A percentile compares a stretch with the other conserved stretches of the same genome.
Evolutionary conservation across 2,329 filamentous ascomycete species (phyloP).

Genomic region (Calycina herbarum): DNA sequence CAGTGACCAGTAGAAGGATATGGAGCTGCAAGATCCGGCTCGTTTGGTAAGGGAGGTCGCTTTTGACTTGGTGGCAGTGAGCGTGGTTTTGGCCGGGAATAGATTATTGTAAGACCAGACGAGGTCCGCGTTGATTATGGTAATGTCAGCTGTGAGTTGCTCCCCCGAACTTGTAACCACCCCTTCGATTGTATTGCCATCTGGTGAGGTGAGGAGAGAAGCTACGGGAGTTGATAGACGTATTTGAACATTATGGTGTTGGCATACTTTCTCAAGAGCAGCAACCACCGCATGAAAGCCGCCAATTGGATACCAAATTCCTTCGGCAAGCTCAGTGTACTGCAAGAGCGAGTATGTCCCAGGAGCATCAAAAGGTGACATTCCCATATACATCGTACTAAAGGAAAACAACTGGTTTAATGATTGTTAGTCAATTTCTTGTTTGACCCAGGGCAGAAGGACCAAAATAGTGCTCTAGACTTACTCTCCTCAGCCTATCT

Average conservation of each 20-base stretch:
- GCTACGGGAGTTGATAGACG: constrained; percentile 58
- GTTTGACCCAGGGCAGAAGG: no score
- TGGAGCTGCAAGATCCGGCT: constrained; percentile 67
- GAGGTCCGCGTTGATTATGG: constrained; percentile 72
- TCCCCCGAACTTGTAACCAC: constrained; percentile 60
- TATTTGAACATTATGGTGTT: constrained; percentile 62
- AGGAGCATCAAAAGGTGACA: constrained; percentile 75
- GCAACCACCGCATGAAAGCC: constrained; percentile 68
- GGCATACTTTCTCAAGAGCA: constrained; percentile 62
- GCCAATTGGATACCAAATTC: constrained; percentile 73
- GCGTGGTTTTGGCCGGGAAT: constrained; percentile 40
- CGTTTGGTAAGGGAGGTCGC: constrained; percentile 46
- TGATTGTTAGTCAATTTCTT: background rate
- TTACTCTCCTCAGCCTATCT: constrained; percentile 61
- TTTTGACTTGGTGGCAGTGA: constrained; percentile 32
- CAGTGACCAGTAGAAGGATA: constrained; percentile 76
- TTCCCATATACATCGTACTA: constrained; percentile 81
- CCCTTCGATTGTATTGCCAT: constrained; percentile 56
- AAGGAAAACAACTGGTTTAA: constrained; percentile 62
- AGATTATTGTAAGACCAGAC: constrained; percentile 74
- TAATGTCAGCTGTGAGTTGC: constrained; percentile 60
- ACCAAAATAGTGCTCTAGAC: background rate
- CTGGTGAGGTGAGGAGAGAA: constrained; percentile 52
- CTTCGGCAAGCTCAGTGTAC: constrained; percentile 74
- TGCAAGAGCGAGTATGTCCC: constrained; percentile 73